Evolutionary conservation across 345 rosid genomes (phyloP), one percentile per base, ranked within the genome.

Genomic region (Camelina laxa): DNA sequence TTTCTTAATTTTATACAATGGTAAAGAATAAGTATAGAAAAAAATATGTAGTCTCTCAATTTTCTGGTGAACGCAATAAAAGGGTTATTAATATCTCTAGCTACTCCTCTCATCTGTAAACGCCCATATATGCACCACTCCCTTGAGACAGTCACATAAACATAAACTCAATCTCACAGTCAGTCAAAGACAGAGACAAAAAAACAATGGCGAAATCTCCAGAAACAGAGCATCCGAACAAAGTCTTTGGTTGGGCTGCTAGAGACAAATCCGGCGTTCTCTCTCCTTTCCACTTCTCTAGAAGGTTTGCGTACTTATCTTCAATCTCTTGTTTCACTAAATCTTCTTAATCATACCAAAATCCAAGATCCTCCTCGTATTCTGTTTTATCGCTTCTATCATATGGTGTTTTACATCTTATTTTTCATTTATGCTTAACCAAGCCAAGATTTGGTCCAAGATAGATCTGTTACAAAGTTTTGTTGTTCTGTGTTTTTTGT

Each of bases 211-310:
- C 87, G 4, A 87, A 82, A 82, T 80, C 91, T 21, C 79, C 88
- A 24, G 95, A 75, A 60, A 79, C 79, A 62, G 90, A 90, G 68
- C 89, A 85, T 70, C 92, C 91, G 9, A 84, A 82, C 4, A 89
- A 89, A 79, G 87, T 79, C 38, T 70, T 87, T 76, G 98, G 98
- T 39, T 91, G 93, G 91, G 98, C 93, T 57, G 96, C 98, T 22
- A 82, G 59, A 16, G 98, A 91, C 39, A 73, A 31, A 20, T 87
- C 96, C 47, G 98, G 97, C 33, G 24, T 70, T 47, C 87, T 91
- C 45, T 86, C 92, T 7, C 98, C 97, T 62, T 89, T 93, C 49
- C 59, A 75, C 67, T 91, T 93, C 87, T 93, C 93, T 51, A 85
- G 97, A 77, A 93, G 98, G 97, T 91, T 24, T 59, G 7, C 7